Evolutionary conservation across 805 yeast genomes (phyloP).

Genomic region (Wickerhamomyces rabaulensis): DNA sequence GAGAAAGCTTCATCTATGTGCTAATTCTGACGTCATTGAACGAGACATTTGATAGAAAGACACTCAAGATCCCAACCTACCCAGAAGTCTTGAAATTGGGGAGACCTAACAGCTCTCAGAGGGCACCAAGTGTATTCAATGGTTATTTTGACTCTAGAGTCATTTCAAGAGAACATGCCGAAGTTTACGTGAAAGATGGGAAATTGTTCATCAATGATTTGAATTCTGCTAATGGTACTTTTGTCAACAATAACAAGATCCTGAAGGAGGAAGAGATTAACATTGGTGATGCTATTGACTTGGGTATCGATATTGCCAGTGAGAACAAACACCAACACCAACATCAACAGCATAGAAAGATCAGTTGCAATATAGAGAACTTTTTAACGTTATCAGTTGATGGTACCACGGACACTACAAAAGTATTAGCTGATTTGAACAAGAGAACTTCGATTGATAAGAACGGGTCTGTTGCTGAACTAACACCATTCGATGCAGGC

Average conservation of each 20-base stretch:
- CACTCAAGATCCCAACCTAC: slow-evolving; percentile 67
- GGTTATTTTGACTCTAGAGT: slow-evolving; percentile 95
- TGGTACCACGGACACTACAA: slow-evolving; percentile 19
- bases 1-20: slow-evolving; percentile 40
- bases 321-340: slow-evolving; percentile 38
- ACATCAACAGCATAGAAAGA: slow-evolving; percentile 72
- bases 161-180: slow-evolving; percentile 90
- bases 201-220: slow-evolving; percentile 76
- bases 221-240: slow-evolving; percentile 93
- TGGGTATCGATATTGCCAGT: slow-evolving; percentile 84
- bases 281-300: slow-evolving; percentile 82
- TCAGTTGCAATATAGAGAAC: slow-evolving; percentile 76
- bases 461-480: slow-evolving; percentile 20
- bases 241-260: slow-evolving; percentile 71
- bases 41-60: slow-evolving; percentile 76
- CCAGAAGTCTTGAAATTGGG: slow-evolving; percentile 89
- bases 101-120: slow-evolving; percentile 66
- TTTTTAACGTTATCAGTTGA: slow-evolving; percentile 46
- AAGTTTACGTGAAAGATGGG: slow-evolving; percentile 72
- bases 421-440: slow-evolving; percentile 9
- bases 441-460: slow-evolving; percentile 4
- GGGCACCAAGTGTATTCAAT: slow-evolving; percentile 59
- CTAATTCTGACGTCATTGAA: slow-evolving; percentile 75
- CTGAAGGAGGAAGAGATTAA: slow-evolving; percentile 54
- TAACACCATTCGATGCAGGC: slow-evolving; percentile 47